Conservation (phyloP, 2,329 filamentous ascomycete genomes). For the Sporothrix dimorphospora region DNA sequence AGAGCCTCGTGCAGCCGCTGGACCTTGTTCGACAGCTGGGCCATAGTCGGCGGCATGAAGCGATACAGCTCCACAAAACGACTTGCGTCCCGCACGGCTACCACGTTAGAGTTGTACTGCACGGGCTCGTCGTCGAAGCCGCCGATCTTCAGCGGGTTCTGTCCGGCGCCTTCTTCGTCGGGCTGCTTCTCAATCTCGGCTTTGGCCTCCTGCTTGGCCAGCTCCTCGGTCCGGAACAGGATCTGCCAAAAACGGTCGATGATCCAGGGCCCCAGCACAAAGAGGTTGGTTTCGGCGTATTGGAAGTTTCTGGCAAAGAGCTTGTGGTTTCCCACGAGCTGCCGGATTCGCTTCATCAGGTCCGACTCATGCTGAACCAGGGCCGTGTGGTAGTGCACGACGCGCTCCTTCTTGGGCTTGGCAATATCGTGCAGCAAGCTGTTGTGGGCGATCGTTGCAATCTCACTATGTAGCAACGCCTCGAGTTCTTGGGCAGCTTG, state of each 20-base stretch:
- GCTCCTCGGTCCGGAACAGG: slow-evolving; percentile 64
- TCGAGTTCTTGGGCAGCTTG: slow-evolving; percentile 76
- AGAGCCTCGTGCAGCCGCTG: slow-evolving; percentile 62
- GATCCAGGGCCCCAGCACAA: slow-evolving; percentile 79
- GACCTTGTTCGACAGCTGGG: slow-evolving; percentile 73
- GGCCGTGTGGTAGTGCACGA: slow-evolving; percentile 57
- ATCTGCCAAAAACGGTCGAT: slow-evolving; percentile 80
- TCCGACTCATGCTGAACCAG: slow-evolving; percentile 61
- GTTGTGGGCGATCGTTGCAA: slow-evolving; percentile 69
- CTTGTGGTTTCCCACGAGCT: slow-evolving; percentile 45
- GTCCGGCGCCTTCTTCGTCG: slow-evolving; percentile 47
- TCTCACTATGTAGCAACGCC: slow-evolving; percentile 74
- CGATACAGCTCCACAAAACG: slow-evolving; percentile 57
- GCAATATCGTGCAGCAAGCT: slow-evolving; percentile 61
- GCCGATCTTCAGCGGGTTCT: background rate
- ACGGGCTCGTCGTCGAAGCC: background rate
- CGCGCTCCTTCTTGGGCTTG: slow-evolving; percentile 61
- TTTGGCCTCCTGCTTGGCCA: slow-evolving; percentile 62
- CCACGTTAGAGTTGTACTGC: slow-evolving; percentile 40
- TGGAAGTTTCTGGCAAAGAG: slow-evolving; percentile 61
- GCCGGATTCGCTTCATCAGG: slow-evolving; percentile 62
- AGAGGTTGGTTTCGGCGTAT: slow-evolving; percentile 62
- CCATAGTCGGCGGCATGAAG: slow-evolving; percentile 44
- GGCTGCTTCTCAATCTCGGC: slow-evolving; percentile 46
- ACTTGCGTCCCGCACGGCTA: slow-evolving; percentile 61